Evolutionary conservation across 2,329 filamentous ascomycete species (phyloP).

Genomic region (Colletotrichum sp.): DNA sequence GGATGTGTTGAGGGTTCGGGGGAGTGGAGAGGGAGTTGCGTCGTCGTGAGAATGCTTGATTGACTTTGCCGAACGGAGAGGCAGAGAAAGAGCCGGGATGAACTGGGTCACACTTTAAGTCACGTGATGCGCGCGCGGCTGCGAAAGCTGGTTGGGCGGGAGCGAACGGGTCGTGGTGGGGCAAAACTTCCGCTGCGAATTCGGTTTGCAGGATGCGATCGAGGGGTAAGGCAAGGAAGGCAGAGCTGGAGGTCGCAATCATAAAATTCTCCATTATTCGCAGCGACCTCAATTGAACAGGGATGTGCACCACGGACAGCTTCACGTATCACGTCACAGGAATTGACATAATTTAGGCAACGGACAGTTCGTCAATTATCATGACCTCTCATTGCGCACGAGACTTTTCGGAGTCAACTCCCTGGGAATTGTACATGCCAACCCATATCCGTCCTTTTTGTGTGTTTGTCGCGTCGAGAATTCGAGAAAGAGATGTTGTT

Average conservation of each 20-base stretch:
- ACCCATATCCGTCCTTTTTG: constrained; percentile 24
- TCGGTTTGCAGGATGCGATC: background rate
- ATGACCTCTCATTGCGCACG: constrained; percentile 18
- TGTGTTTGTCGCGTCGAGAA: constrained; percentile 16
- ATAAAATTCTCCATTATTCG: background rate
- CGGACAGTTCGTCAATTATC: constrained; percentile 11
- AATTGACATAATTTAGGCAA: background rate
- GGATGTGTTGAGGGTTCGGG: constrained; percentile 49
- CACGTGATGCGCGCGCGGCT: constrained; percentile 33
- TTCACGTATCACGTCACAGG: background rate
- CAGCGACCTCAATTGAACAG: background rate
- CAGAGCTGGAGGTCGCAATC: background rate
- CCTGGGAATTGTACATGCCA: constrained; percentile 27
- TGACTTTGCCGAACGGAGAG: constrained; percentile 48
- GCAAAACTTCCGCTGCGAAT: constrained; percentile 5
- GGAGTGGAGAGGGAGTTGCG: constrained; percentile 53
- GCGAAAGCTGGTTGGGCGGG: background rate
- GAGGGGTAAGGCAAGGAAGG: background rate
- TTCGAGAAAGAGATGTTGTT: constrained; percentile 2
- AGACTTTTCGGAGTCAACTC: constrained; percentile 22
- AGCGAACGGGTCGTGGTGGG: constrained; percentile 2
- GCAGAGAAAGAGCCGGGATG: constrained; percentile 29
- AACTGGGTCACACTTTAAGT: constrained; percentile 14
- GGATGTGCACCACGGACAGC: background rate
- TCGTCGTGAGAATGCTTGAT: constrained; percentile 52